phyloP scores from a whole-genome alignment of 768 basidiomycete species.

The Scleroderma citrinum region DNA sequence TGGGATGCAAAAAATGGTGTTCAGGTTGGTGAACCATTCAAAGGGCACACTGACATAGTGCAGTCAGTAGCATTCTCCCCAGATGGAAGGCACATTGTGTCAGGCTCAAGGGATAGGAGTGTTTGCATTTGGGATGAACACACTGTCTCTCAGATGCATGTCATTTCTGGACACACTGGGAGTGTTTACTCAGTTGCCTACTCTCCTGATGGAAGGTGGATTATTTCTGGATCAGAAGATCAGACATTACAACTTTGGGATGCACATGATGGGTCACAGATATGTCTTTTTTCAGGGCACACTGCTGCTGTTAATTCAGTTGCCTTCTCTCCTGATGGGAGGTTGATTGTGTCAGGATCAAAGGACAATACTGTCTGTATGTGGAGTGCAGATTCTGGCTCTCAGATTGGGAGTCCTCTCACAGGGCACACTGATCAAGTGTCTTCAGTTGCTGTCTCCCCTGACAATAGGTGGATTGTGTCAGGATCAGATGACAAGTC shows the following conservation, averaged over 20 bases:
- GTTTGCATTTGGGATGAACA: constrained; percentile 1
- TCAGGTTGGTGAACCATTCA: neutral
- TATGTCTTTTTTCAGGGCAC: neutral
- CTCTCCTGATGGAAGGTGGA: constrained; percentile 9
- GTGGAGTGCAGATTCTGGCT: constrained; percentile 3
- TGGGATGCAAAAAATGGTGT: neutral
- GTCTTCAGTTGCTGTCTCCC: neutral
- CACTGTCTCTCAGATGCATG: neutral
- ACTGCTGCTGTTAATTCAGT: neutral
- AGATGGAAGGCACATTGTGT: neutral
- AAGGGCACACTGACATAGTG: neutral
- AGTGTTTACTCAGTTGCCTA: constrained; percentile 7
- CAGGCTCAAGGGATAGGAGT: neutral
- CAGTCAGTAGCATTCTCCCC: constrained; percentile 1
- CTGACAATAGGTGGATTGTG: neutral
- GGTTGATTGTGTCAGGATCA: constrained; percentile 9
- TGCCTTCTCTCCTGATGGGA: constrained; percentile 1
- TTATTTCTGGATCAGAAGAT: constrained; percentile 5
- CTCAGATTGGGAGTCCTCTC: neutral
- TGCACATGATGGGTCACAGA: neutral
- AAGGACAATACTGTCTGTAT: constrained; percentile 6
- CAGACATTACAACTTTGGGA: constrained; percentile 12
- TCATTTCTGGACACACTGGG: neutral
- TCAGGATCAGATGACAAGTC: neutral
- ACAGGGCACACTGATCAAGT: constrained; percentile 8